Base-by-base conservation (phyloP, 2,329 filamentous ascomycete genomes). In the Cladophialophora carrionii region DNA sequence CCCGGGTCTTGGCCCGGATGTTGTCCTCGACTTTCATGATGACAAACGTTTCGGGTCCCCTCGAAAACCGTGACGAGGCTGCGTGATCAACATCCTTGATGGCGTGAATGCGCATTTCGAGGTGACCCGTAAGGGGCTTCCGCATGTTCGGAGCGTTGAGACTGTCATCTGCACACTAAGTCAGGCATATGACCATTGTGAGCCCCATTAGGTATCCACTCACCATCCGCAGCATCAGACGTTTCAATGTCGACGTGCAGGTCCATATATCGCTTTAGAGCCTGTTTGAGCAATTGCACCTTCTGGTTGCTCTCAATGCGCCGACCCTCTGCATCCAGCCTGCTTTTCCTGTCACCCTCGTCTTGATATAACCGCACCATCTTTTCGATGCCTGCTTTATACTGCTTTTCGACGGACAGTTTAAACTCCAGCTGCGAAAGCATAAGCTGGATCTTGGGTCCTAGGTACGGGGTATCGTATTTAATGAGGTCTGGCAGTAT, bases 351-450 rank as follows among this genome's bases (percentile, higher is more conserved):
- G 76, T 99, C 95, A 32, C 95, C 94, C 77, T 98, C 95, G 85
- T 98, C 95, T 76, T 95, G 89, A 76, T 99, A 99, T 41, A 99
- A 83, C 76, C 95, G 92, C 54, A 97, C 91, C 95, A 99, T 98
- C 82, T 99, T 99, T 79, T 99, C 95, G 72, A 99, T 95, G 68
- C 95, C 95, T 75, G 96, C 96, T 71, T 98, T 92, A 79, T 99
- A 99, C 79, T 99, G 95, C 76, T 97, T 96, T 78, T 99, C 95
- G 31, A 99, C 95, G 71, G 95, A 96, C 67, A 99, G 85, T 81
- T 99, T 99, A 83, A 99, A 99, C 78, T 98, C 92, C 69, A 99
- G 89, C 78, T 99, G 95, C 55, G 95, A 96, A 74, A 99, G 83
- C 95, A 99, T 99, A 74, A 98, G 90, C 81, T 99, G 95, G 74